These are phyloP conservation scores for Metschnikowia noctiluminum DNA, from an alignment of 805 yeast species.

Conservation along the genomic window DNA sequence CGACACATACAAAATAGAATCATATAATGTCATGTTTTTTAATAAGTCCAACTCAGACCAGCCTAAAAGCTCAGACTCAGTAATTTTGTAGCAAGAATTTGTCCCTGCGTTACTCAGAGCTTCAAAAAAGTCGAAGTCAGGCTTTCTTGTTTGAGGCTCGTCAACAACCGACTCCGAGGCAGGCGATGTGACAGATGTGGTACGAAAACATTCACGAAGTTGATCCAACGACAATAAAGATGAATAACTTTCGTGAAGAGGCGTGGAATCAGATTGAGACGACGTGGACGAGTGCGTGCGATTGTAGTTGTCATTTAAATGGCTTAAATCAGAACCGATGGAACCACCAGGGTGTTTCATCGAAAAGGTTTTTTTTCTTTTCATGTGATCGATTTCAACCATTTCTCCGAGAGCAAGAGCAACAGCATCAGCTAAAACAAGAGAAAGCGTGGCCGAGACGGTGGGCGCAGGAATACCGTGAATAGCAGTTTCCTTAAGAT, in stretches of 20 bases:
- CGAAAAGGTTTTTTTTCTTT: slow-evolving; percentile 57
- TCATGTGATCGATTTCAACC: slow-evolving; percentile 51
- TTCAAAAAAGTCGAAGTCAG: slow-evolving; percentile 3
- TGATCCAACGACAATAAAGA: slow-evolving; percentile 18
- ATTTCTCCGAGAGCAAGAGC: slow-evolving; percentile 70
- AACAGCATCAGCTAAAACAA: slow-evolving; percentile 76
- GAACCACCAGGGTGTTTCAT: slow-evolving; percentile 90
- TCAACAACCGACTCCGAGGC: slow-evolving; percentile 13
- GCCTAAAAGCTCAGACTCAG: slow-evolving; percentile 2
- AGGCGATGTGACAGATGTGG: slow-evolving; percentile 3
- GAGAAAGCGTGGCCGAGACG: slow-evolving; percentile 71
- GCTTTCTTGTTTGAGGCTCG: slow-evolving; percentile 4
- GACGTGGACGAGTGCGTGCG: slow-evolving; percentile 8
- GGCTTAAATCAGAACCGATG: slow-evolving; percentile 55
- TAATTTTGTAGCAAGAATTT: slow-evolving; percentile 1
- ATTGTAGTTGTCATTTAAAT: slow-evolving; percentile 28
- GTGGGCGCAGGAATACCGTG: slow-evolving; percentile 90
- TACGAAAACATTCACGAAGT: slow-evolving; percentile 8
- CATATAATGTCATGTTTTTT: slow-evolving; percentile 11
- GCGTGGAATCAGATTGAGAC: slow-evolving; percentile 3
- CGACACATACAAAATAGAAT: slow-evolving; percentile 9
- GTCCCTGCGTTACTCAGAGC: slow-evolving; percentile 3
- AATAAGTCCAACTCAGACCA: slow-evolving; percentile 18
- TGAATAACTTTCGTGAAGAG: slow-evolving; percentile 14
- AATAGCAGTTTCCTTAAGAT: slow-evolving; percentile 55